These are phyloP conservation scores for Rhodotorula mucilaginosa DNA, from an alignment of 1,284 basidiomycete species.

Conservation along the genomic window DNA sequence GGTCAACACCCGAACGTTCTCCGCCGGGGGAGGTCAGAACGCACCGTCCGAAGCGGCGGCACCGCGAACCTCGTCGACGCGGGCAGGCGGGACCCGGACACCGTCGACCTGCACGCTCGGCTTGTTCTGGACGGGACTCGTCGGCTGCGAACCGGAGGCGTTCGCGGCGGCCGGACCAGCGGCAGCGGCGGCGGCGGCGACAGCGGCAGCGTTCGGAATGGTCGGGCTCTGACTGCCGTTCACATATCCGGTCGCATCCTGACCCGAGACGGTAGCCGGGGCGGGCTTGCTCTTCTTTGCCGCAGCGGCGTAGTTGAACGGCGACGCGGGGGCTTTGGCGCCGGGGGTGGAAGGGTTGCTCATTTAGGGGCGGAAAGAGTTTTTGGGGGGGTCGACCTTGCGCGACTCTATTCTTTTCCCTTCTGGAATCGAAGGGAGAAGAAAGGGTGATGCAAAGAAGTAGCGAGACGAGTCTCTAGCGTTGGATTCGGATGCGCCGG, in stretches of 20 bases:
- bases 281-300: conserved; percentile 41
- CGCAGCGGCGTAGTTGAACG: conserved; percentile 40
- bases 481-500: not conserved
- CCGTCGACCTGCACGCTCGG: conserved; percentile 37
- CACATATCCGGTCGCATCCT: conserved; percentile 35
- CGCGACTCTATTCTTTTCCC: not conserved
- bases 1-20: conserved; percentile 6
- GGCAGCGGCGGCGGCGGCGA: conserved; percentile 28
- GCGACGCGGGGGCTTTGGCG: conserved; percentile 20
- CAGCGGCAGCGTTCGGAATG: conserved; percentile 21
- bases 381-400: not conserved
- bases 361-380: conserved; percentile 12
- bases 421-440: not conserved
- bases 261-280: conserved; percentile 38
- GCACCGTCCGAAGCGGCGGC: conserved; percentile 27
- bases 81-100: conserved; percentile 26
- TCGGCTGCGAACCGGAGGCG: conserved; percentile 14
- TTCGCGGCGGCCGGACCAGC: not conserved
- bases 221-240: conserved; percentile 21
- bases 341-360: conserved; percentile 23
- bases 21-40: conserved; percentile 1
- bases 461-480: not conserved
- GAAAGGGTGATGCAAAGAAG: not conserved
- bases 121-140: conserved; percentile 29
- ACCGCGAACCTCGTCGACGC: conserved; percentile 34